Base-by-base conservation (phyloP, 257 asterid genomes). In the Nyctanthes arbortristis region DNA sequence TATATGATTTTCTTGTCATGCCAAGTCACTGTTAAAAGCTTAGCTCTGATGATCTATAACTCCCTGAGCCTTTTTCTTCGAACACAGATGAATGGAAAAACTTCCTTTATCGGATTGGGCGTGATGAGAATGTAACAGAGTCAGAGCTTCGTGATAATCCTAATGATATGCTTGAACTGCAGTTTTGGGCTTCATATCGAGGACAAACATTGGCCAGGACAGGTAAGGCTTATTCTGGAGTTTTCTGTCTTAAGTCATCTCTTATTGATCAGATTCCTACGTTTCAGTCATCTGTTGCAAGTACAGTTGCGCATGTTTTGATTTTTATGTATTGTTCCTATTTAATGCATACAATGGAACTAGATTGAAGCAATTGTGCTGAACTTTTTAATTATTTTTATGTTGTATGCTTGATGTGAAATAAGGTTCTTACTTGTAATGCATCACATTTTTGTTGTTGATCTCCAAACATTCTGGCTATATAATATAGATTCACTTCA, bases 171-270 rank as follows among this genome's bases (percentile, higher is more conserved):
- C 95, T 89, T 78, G 99, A 93, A 77, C 85, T 93, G 69, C 88
- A 96, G 68, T 91, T 91, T 77, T 93, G 99, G 99, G 99, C 99
- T 63, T 93, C 99, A 43, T 93, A 89, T 73, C 87, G 97, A 63
- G 99, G 96, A 66, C 99, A 93, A 79, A 93, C 99, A n/a, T 80
- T 93, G 78, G 96, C 97, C 65, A 86, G 99, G 77, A 93, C 99
- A 68, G 96, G 99, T 85, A 33, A 61, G 78, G 47, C 63, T 6
- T 52, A 22, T 54, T 69, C 43, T 43, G 16, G 59, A 65, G 25
- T 47, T 29, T 55, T 66, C 27, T 34, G 61, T 61, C 16, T 6
- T 61, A 37, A 33, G 60, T 68, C 12, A 4, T 35, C 66, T 61
- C 20, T 71, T 70, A 22, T 30, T 22, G 18, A 45, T 63, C 20